Evolutionary conservation across 345 rosid genomes (phyloP).

Genomic region (Lepidium sativum): DNA sequence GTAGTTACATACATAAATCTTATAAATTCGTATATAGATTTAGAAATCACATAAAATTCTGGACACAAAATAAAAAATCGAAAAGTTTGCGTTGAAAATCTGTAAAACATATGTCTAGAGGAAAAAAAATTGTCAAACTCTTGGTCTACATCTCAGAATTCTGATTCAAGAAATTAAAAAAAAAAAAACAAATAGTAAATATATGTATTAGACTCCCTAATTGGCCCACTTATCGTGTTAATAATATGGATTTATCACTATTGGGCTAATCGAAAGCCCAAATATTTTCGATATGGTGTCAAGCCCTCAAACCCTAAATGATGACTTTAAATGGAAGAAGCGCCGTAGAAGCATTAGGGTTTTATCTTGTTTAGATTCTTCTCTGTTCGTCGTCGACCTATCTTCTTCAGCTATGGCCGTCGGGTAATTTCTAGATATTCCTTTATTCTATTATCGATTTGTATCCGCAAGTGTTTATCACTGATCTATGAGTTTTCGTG

Average conservation of each 20-base stretch:
- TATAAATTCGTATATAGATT: too few species aligned
- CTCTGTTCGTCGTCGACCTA: conserved; percentile 13
- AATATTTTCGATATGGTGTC: neutral
- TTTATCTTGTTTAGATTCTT: neutral
- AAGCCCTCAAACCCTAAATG: conserved; percentile 18
- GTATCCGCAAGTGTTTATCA: neutral
- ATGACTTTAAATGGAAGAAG: conserved; percentile 1
- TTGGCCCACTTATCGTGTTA: neutral
- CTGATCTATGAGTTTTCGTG: neutral
- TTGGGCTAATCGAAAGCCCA: conserved; percentile 2
- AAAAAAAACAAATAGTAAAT: too few species aligned
- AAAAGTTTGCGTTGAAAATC: too few species aligned
- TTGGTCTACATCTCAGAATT: too few species aligned
- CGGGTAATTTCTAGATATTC: conserved; percentile 5
- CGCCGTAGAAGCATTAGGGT: conserved; percentile 16
- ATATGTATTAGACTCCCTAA: neutral
- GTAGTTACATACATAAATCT: too few species aligned
- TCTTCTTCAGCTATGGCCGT: conserved; percentile 27
- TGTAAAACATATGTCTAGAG: too few species aligned
- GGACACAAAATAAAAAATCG: too few species aligned
- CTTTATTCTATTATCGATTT: neutral
- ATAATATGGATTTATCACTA: neutral
- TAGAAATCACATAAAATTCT: too few species aligned
- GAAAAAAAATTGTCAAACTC: too few species aligned
- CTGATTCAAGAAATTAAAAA: too few species aligned